Base-by-base conservation (phyloP, 495 filamentous ascomycete genomes). In the Cenococcum geophilum region DNA sequence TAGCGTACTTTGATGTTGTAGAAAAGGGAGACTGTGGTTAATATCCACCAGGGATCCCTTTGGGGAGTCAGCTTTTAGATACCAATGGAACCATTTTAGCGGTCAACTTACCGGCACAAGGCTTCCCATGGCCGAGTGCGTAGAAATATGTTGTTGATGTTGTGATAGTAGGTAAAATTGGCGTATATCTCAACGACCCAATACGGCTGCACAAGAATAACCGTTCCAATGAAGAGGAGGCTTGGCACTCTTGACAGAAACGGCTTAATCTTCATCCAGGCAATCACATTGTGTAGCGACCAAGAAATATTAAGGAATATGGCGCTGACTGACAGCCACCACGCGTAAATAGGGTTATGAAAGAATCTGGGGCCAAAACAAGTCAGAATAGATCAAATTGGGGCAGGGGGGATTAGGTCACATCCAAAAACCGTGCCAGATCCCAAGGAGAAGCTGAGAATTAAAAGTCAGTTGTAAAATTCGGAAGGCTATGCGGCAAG, bases 21-120 rank as follows among this genome's bases (percentile, higher is more conserved):
- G 69, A 84, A 77, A 8, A 85, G 73, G 11, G 63, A 74, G 58
- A 73, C 53, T 4, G 74, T 77, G 0, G 79, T 83, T 68, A 79
- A 79, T 18, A 85, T 71, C 82, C 82, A 85, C 82, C 82, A 85
- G 0, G 82, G 82, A 59, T 85, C 82, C 4, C 79, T 80, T 55
- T 45, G 20, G 43, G 5, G 2, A 2, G 18, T 56, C 9, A 56
- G 23, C n/a, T 37, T 22, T 56, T 16, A 34, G 23, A 20, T 9
- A 16, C 53, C 5, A 16, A 22, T 16, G 5, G 32, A 21, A 23
- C 5, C 14, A 52, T 21, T 12, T 52, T n/a, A 12, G 1, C 8
- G 27, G 27, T 9, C 1, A 36, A 35, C 68, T 53, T 59, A 68
- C 69, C 74, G 65, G 40, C 78, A 82, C 0, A 84, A 59, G n/a